A percentile compares a stretch with the other conserved stretches of the same genome.
Conservation (phyloP, 2,329 filamentous ascomycete species). For the Gaeumannomyces tritici region DNA sequence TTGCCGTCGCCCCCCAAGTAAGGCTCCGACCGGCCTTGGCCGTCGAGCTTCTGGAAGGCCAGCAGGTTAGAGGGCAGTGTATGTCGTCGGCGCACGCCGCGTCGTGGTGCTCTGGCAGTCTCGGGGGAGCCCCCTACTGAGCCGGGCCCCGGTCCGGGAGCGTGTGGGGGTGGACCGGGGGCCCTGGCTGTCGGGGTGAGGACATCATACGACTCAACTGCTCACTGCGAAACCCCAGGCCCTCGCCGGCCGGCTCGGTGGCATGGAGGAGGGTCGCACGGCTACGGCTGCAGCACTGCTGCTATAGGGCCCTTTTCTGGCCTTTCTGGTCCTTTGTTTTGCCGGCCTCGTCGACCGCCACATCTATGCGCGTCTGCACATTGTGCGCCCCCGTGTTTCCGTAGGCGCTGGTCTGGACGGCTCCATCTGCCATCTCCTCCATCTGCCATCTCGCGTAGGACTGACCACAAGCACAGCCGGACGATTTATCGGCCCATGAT, state of each 20-base stretch:
- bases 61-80: background rate
- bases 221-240: slow-evolving; percentile 2
- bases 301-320: no score
- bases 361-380: background rate
- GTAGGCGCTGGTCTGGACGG: no score
- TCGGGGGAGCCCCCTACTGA: background rate
- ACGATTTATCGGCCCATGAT: background rate
- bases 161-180: background rate
- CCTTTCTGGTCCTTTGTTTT: background rate
- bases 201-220: slow-evolving; percentile 5
- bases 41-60: background rate
- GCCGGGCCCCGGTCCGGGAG: background rate
- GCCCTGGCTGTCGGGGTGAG: background rate
- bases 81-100: background rate
- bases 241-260: background rate
- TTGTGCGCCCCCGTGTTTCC: background rate
- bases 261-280: background rate
- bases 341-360: no score
- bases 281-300: background rate
- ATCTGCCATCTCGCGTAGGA: background rate
- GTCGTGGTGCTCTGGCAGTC: background rate
- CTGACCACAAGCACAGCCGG: background rate
- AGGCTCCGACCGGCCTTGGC: background rate
- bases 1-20: background rate
- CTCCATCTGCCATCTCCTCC: background rate